A percentile compares a stretch with the other conserved stretches of the same genome.
Evolutionary conservation across 441 rosid species (phyloP).

Genomic region (Syzygium syzygioides): DNA sequence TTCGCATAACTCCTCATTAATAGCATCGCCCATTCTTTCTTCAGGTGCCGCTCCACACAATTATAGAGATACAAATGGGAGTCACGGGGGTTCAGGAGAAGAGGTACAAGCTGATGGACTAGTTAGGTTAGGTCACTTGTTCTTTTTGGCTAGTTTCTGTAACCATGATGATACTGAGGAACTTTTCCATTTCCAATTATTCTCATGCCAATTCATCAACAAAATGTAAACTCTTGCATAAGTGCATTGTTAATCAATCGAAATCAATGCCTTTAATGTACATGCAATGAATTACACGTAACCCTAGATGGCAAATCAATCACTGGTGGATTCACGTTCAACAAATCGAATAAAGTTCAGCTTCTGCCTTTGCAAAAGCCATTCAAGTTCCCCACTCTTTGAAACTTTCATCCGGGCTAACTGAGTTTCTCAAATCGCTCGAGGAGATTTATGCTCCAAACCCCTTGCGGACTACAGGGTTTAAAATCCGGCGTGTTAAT

Average conservation of each 20-base stretch:
- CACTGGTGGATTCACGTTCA: neutral
- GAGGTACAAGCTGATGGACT: conserved; percentile 98
- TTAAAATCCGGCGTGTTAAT: neutral
- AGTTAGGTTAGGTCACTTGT: conserved; percentile 4
- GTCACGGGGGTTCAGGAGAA: conserved; percentile 98
- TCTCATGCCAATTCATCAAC: neutral
- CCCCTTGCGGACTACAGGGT: neutral
- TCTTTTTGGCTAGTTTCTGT: neutral
- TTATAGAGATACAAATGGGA: conserved; percentile 99
- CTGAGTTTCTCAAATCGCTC: neutral
- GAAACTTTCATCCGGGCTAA: neutral
- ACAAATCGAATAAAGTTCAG: neutral
- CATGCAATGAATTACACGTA: neutral
- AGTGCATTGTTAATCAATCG: neutral
- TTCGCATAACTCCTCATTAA: neutral
- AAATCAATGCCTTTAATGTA: neutral
- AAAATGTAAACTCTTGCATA: neutral
- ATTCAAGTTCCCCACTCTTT: neutral
- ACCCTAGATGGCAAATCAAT: neutral
- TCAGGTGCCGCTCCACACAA: conserved; percentile 97
- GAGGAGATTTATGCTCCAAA: neutral
- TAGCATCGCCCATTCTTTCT: neutral
- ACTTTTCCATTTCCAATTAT: neutral
- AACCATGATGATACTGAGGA: neutral
- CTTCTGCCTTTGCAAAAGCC: neutral